Evolutionary conservation across 352 stramenopile genomes (phyloP).

Genomic region (Phytopythium mirpurense): DNA sequence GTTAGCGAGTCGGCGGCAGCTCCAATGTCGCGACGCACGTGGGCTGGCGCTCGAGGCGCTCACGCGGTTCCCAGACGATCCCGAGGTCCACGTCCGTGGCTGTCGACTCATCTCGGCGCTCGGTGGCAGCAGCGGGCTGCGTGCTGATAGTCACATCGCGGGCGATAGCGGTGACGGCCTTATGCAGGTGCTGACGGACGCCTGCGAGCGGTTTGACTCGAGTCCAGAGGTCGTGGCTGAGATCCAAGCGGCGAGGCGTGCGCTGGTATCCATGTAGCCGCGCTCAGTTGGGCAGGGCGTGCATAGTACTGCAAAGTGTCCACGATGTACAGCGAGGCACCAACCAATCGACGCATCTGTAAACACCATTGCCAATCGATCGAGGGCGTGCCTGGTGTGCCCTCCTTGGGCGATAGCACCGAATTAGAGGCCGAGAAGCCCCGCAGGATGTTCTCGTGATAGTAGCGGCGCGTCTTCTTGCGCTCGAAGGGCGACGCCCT

Average conservation of each 20-base stretch:
- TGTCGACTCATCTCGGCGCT: neutral
- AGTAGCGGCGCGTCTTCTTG: conserved; percentile 57
- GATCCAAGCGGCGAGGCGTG: neutral
- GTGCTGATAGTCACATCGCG: too few species aligned
- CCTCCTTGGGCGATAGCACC: conserved; percentile 21
- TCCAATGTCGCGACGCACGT: conserved; percentile 12
- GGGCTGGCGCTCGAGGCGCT: conserved; percentile 7
- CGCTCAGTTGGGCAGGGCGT: neutral
- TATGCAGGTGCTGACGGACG: neutral
- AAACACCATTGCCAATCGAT: too few species aligned
- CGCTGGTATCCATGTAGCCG: neutral
- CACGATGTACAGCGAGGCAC: too few species aligned
- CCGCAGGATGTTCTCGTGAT: conserved; percentile 53
- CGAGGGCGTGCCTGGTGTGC: conserved; percentile 9
- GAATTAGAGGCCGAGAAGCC: conserved; percentile 11
- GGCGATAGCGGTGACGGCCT: neutral
- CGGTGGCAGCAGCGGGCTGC: neutral
- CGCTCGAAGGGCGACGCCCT: conserved; percentile 49
- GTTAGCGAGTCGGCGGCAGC: conserved; percentile 8
- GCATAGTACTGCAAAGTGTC: too few species aligned
- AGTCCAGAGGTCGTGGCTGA: neutral
- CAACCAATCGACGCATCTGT: too few species aligned
- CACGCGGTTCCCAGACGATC: conserved; percentile 3
- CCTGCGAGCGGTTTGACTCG: neutral
- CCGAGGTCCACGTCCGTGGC: conserved; percentile 1